Evolutionary conservation across 345 rosid genomes (phyloP).

Genomic region (Murraya paniculata): DNA sequence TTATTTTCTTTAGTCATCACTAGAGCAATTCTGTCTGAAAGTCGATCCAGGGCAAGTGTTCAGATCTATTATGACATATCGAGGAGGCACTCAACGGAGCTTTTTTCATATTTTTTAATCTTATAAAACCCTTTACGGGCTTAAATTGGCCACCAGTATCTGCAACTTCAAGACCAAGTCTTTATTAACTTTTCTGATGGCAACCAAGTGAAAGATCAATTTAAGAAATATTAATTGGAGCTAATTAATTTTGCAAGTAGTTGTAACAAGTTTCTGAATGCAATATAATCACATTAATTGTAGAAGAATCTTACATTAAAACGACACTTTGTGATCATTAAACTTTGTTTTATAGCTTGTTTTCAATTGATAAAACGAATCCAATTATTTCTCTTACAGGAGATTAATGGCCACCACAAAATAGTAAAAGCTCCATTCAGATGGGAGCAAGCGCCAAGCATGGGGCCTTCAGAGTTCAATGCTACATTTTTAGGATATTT

Average conservation of each 20-base stretch:
- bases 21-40: too few species aligned
- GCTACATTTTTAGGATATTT: neutral
- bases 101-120: too few species aligned
- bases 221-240: too few species aligned
- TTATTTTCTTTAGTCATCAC: too few species aligned
- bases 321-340: neutral
- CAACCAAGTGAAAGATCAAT: neutral
- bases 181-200: neutral
- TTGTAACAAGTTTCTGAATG: too few species aligned
- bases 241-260: neutral
- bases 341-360: slow-evolving; percentile 6
- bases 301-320: neutral
- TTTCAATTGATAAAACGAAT: neutral
- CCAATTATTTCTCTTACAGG: neutral
- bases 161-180: neutral
- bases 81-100: too few species aligned
- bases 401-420: neutral
- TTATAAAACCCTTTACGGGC: too few species aligned
- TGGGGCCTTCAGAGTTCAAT: too few species aligned
- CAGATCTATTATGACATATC: too few species aligned
- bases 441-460: neutral
- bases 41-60: too few species aligned
- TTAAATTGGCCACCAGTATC: too few species aligned
- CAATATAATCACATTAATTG: neutral
- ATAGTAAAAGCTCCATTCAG: neutral